Evolutionary conservation across 1,284 basidiomycete species (phyloP), one percentile per base, ranked within the genome.

Genomic region (Schizophyllum amplum): DNA sequence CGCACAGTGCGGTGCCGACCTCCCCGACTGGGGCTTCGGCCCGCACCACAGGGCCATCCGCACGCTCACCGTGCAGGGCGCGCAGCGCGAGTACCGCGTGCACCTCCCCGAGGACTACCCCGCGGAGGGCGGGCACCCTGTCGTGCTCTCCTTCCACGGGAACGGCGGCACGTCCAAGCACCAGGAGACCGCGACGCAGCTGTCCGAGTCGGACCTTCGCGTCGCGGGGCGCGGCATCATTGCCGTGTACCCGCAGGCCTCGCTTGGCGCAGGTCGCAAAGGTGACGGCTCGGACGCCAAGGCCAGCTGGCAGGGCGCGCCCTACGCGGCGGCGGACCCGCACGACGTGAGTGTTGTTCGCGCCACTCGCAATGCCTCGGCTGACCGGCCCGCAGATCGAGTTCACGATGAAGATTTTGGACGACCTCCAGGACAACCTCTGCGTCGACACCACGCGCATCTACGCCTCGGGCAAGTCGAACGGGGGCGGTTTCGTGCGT

Each of bases 231-330:
- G 42, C 46, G 33, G 33, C 21, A 57, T 63, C 54, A 62, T 64
- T 24, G 60, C 59, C 1, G 63, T 64, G 17, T 64, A 63, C 53
- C 63, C 63, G 22, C 23, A 58, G n/a, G 61, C 55, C 11, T 57
- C 57, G 24, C 58, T 57, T 46, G 63, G 63, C 23, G 60, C 58
- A 24, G 63, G 61, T 2, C 62, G 60, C 52, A 56, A 57, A 24
- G 59, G 63, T 5, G 51, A 64, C 48, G 51, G 56, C 33, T 42
- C 33, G 13, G 33, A 42, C 17, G 33, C 33, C 33, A 42, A 42
- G 33, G 33, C 33, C 5, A 62, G 60, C 9, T 64, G 61, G 63
- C 58, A 64, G 25, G 59, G 59, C 24, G 59, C 59, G 4, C 59
- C 59, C 1, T 60, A 60, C 26, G 57, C 59, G 4, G 59, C 58